Percentiles rank a stretch among this genome's conserved stretches.
phyloP scores from a whole-genome alignment of 768 basidiomycete species.

The Amanita exitialis region DNA sequence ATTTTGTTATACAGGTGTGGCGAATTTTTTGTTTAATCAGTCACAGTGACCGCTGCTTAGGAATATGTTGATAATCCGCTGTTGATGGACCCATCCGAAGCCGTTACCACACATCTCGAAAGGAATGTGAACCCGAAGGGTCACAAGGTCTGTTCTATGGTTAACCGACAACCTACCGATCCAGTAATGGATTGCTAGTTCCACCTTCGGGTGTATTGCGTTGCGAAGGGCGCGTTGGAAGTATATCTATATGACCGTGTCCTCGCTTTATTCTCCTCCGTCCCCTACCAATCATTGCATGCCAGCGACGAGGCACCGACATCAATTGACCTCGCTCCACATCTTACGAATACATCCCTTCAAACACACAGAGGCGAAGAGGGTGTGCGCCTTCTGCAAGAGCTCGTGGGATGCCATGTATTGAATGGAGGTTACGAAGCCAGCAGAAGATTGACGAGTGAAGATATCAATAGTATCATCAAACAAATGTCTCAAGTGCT shows the following conservation, averaged over 20 bases:
- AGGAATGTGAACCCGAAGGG: conserved; percentile 24
- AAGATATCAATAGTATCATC: conserved; percentile 36
- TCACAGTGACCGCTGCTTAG: conserved; percentile 28
- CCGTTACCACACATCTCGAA: conserved; percentile 10
- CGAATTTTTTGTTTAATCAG: background rate
- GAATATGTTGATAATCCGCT: conserved; percentile 79
- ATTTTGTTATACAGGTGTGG: conserved; percentile 90
- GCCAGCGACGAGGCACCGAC: conserved; percentile 15
- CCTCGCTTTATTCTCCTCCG: conserved; percentile 80
- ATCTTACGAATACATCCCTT: conserved; percentile 89
- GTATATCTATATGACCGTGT: conserved; percentile 77
- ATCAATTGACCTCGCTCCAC: conserved; percentile 49
- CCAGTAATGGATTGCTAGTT: conserved; percentile 44
- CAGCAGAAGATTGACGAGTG: conserved; percentile 16
- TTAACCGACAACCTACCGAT: background rate
- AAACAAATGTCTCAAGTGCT: conserved; percentile 56
- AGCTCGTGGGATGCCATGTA: conserved; percentile 60
- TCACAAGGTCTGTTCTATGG: conserved; percentile 41
- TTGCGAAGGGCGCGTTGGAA: conserved; percentile 65
- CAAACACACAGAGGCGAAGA: conserved; percentile 61
- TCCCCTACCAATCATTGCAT: conserved; percentile 52
- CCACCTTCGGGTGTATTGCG: conserved; percentile 85
- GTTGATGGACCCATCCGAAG: conserved; percentile 60
- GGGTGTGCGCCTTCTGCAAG: conserved; percentile 69
- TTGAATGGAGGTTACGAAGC: conserved; percentile 20